Conservation (phyloP, 2,329 filamentous ascomycete species). For the Fonsecaea nubica region DNA sequence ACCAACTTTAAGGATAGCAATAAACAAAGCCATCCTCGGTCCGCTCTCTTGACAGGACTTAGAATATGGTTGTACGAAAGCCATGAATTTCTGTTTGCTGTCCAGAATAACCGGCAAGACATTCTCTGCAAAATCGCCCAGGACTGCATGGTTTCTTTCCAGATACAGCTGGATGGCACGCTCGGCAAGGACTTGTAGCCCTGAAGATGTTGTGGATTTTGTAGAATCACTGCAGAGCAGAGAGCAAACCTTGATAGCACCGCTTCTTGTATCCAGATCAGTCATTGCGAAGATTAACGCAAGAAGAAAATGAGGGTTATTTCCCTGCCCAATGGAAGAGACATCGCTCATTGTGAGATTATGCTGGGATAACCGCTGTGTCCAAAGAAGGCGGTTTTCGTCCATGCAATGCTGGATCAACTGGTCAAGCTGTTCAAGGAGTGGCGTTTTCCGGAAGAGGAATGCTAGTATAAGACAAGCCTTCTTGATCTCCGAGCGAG, state of each 20-base stretch:
- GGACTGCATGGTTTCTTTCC: slow-evolving; percentile 29
- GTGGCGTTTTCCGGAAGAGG: slow-evolving; percentile 31
- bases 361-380: slow-evolving; percentile 21
- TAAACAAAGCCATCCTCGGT: slow-evolving; percentile 29
- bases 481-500: slow-evolving; percentile 36
- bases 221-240: slow-evolving; percentile 27
- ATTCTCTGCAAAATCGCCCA: slow-evolving; percentile 37
- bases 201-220: neutral
- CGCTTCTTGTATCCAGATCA: slow-evolving; percentile 37
- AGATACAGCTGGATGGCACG: slow-evolving; percentile 32
- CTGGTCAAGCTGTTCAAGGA: slow-evolving; percentile 25
- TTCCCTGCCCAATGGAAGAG: slow-evolving; percentile 13
- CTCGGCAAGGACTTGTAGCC: slow-evolving; percentile 18
- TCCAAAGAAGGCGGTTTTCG: slow-evolving; percentile 22
- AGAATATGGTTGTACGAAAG: slow-evolving; percentile 25
- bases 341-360: slow-evolving; percentile 24
- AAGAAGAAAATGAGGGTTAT: slow-evolving; percentile 29
- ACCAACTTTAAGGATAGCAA: slow-evolving; percentile 36
- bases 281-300: slow-evolving; percentile 37
- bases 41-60: slow-evolving; percentile 12
- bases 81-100: slow-evolving; percentile 28
- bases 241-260: slow-evolving; percentile 38
- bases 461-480: slow-evolving; percentile 36
- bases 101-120: slow-evolving; percentile 37
- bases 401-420: slow-evolving; percentile 20